Conservation (phyloP, 192 early-diverging fungal species). For the Rhizophagus clarus region DNA sequence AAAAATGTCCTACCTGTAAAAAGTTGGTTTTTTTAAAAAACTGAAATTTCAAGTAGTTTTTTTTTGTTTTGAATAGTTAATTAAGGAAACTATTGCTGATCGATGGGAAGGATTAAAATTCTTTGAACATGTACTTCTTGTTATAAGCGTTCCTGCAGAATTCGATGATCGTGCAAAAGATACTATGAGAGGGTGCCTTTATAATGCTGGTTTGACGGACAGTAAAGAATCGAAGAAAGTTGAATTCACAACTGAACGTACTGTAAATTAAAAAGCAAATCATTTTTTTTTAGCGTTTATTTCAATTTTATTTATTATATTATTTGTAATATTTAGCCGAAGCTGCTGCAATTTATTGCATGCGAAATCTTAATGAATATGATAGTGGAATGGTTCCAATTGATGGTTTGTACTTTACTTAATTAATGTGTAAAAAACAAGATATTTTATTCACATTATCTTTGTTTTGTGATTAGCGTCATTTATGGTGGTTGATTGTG, state of each 20-base stretch:
- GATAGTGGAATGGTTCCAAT: background rate
- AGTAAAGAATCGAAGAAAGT: background rate
- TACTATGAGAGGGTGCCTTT: constrained; percentile 54
- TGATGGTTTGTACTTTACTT: background rate
- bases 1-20: background rate
- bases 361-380: background rate
- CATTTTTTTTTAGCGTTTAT: no score
- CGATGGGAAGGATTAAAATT: constrained; percentile 2
- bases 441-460: background rate
- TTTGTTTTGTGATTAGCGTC: background rate
- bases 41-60: background rate
- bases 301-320: background rate
- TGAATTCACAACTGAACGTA: constrained; percentile 1
- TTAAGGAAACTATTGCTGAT: constrained; percentile 2
- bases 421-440: background rate
- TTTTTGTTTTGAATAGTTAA: constrained; percentile 5
- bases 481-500: constrained; percentile 45
- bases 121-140: background rate
- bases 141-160: constrained; percentile 57
- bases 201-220: constrained; percentile 48
- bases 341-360: constrained; percentile 19
- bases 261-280: no score
- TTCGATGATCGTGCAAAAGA: constrained; percentile 54
- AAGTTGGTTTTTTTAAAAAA: background rate
- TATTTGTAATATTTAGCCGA: background rate